These are phyloP conservation scores for Gastrolobium bilobum DNA, from an alignment of 306 rosid species.

Conservation along the genomic window DNA sequence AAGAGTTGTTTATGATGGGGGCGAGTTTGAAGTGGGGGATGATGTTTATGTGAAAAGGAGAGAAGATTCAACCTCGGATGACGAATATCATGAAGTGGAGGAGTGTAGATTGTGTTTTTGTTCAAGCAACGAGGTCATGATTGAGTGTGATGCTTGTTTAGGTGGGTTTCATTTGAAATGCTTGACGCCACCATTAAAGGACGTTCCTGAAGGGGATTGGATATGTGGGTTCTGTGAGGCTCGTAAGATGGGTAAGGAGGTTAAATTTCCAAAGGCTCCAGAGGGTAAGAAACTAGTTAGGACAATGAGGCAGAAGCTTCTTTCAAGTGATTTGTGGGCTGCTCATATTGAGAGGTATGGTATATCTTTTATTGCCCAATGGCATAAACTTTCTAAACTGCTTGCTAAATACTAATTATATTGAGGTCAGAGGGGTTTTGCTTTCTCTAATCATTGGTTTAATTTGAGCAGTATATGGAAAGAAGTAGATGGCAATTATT, in stretches of 20 bases:
- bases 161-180: constrained; percentile 92
- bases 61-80: constrained; percentile 74
- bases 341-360: constrained; percentile 69
- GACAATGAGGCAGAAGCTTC: constrained; percentile 89
- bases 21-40: constrained; percentile 80
- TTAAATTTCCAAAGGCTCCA: constrained; percentile 67
- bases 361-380: constrained; percentile 6
- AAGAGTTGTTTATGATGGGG: constrained; percentile 85
- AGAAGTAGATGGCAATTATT: constrained; percentile 74
- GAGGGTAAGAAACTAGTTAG: constrained; percentile 72
- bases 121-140: constrained; percentile 68
- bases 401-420: neutral
- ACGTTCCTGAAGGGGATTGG: constrained; percentile 95
- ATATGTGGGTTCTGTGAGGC: constrained; percentile 77
- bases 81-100: constrained; percentile 75
- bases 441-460: constrained; percentile 36
- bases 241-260: constrained; percentile 67
- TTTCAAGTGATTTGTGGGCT: constrained; percentile 89
- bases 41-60: constrained; percentile 86
- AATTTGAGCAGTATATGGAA: constrained; percentile 75
- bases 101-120: constrained; percentile 81
- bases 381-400: neutral
- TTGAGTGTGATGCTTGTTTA: constrained; percentile 93
- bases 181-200: constrained; percentile 79
- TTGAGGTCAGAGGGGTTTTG: neutral